Percentiles rank a stretch among this genome's conserved stretches.
Evolutionary conservation across 495 filamentous ascomycete species (phyloP).

Genomic region (Talaromyces liani): DNA sequence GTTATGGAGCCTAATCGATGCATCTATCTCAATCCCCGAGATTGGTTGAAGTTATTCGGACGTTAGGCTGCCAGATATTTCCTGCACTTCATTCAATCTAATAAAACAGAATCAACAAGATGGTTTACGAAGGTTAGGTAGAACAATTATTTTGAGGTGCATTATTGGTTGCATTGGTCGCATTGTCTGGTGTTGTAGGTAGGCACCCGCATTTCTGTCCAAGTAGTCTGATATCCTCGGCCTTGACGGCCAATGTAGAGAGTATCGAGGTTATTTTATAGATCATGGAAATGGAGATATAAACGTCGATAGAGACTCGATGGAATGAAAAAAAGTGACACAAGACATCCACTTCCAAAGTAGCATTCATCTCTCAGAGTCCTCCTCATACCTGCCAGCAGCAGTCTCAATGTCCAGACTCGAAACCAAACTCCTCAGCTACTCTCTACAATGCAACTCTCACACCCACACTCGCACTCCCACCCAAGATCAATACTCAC

Average conservation of each 20-base stretch:
- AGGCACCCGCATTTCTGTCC: neutral
- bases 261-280: neutral
- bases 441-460: conserved; percentile 2
- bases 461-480: neutral
- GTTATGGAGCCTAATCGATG: neutral
- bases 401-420: neutral
- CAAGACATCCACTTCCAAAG: neutral
- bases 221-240: neutral
- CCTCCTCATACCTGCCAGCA: neutral
- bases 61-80: neutral
- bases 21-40: neutral
- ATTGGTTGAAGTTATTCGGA: neutral
- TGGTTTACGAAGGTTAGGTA: neutral
- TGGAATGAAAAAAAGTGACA: neutral
- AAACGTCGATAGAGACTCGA: neutral
- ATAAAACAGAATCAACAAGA: neutral
- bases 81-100: neutral
- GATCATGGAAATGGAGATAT: neutral
- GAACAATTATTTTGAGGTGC: neutral
- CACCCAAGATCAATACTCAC: neutral
- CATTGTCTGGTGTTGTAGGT: neutral
- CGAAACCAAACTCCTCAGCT: neutral
- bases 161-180: neutral
- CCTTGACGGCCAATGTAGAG: too few relatives aligned
- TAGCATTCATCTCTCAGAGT: neutral